phyloP scores from a whole-genome alignment of 2,329 filamentous ascomycete species.

The Phyllosticta citribraziliensis region DNA sequence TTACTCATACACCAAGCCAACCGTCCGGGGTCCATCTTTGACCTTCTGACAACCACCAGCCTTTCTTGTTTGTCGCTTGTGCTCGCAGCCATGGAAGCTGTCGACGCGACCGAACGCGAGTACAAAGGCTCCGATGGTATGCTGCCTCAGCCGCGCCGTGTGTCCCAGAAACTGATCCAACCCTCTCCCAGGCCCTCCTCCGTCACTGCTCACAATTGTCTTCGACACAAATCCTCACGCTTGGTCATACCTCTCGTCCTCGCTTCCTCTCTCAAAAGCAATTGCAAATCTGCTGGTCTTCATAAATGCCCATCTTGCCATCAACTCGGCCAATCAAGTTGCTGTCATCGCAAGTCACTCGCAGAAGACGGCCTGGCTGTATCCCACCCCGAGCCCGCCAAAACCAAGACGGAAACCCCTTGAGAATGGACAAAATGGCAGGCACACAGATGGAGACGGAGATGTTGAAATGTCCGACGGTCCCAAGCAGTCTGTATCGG shows the following conservation, averaged over 20 bases:
- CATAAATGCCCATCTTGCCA: constrained; percentile 90
- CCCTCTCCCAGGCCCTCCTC: constrained; percentile 41
- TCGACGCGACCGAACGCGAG: constrained; percentile 48
- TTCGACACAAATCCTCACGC: constrained; percentile 95
- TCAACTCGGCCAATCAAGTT: constrained; percentile 87
- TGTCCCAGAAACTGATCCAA: background rate
- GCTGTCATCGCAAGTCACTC: constrained; percentile 85
- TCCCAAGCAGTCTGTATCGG: constrained; percentile 17
- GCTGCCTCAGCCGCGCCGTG: constrained; percentile 7
- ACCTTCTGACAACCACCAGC: background rate
- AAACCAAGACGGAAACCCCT: background rate
- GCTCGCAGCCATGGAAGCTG: constrained; percentile 46
- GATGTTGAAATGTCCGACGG: constrained; percentile 10
- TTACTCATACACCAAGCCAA: background rate
- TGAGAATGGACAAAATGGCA: constrained; percentile 2
- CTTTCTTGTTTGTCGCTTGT: background rate
- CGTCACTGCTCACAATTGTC: constrained; percentile 81
- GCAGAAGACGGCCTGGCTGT: constrained; percentile 80
- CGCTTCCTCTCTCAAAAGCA: constrained; percentile 71
- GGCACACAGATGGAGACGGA: constrained; percentile 1
- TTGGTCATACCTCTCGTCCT: constrained; percentile 68
- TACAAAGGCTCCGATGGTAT: constrained; percentile 27
- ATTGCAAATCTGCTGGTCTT: constrained; percentile 89
- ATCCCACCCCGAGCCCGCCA: constrained; percentile 47
- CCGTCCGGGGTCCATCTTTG: background rate